Percentiles rank a stretch among this genome's conserved stretches.
Conservation (phyloP, 176 grass and related monocot species). For the Hordeum marinum region DNA sequence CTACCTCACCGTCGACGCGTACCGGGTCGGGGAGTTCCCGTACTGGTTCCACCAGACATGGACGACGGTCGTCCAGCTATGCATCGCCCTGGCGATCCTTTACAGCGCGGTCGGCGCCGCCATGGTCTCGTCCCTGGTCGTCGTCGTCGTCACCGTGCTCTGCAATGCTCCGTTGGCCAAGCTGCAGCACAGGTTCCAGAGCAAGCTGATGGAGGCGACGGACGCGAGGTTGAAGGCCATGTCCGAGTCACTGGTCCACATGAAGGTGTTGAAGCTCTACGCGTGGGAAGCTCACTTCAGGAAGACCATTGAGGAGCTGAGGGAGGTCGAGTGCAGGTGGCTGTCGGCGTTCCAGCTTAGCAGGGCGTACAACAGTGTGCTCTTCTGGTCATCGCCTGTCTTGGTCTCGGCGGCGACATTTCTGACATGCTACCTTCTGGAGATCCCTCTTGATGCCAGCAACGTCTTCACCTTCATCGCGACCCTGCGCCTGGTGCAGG, state of each 20-base stretch:
- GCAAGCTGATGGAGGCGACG: conserved; percentile 68
- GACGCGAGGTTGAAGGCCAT: conserved; percentile 78
- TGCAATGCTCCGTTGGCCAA: conserved; percentile 82
- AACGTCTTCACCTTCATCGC: conserved; percentile 92
- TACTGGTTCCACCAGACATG: conserved; percentile 94
- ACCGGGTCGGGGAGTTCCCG: conserved; percentile 84
- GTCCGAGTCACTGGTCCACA: conserved; percentile 66
- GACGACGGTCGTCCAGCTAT: conserved; percentile 77
- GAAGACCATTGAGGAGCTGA: conserved; percentile 63
- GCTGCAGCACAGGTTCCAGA: conserved; percentile 82
- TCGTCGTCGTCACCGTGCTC: conserved; percentile 67
- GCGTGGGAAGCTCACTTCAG: conserved; percentile 90
- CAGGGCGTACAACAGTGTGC: conserved; percentile 73
- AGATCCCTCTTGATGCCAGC: conserved; percentile 63
- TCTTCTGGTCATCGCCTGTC: conserved; percentile 87
- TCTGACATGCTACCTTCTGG: conserved; percentile 64
- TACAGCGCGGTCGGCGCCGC: conserved; percentile 68
- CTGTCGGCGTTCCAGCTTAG: conserved; percentile 71
- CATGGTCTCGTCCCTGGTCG: conserved; percentile 55
- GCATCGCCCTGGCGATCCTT: conserved; percentile 63
- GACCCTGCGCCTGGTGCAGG: conserved; percentile 72
- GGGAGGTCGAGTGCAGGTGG: conserved; percentile 73
- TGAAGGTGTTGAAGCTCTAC: conserved; percentile 83
- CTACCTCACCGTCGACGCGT: conserved; percentile 82
- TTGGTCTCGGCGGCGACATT: conserved; percentile 78